These are phyloP conservation scores for barley (Hordeum vulgare) DNA, from an alignment of 176 grass and related monocot species.

Conservation along the genomic window DNA sequence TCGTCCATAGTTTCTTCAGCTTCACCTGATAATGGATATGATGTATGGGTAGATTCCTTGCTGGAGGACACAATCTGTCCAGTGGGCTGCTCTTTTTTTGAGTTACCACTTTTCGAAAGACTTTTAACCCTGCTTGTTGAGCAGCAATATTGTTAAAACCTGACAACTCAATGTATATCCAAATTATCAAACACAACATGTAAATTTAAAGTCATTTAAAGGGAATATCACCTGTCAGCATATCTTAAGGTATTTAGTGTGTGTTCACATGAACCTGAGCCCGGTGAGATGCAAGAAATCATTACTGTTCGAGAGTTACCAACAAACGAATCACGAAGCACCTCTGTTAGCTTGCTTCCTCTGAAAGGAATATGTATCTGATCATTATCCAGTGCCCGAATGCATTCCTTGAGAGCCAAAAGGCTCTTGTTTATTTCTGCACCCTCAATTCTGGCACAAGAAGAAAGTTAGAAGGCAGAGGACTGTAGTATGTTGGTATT, in stretches of 20 bases:
- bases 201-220: not conserved
- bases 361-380: slow-evolving; percentile 98
- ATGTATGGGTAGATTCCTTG: slow-evolving; percentile 2
- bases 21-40: slow-evolving; percentile 45
- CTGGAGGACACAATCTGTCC: slow-evolving; percentile 8
- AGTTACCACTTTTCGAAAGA: slow-evolving; percentile 80
- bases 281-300: slow-evolving; percentile 98
- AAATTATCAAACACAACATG: not conserved
- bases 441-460: slow-evolving; percentile 72
- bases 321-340: slow-evolving; percentile 96
- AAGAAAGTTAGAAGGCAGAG: not conserved
- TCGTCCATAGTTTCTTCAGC: slow-evolving; percentile 37
- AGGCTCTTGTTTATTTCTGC: slow-evolving; percentile 99
- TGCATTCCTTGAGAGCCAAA: slow-evolving; percentile 94
- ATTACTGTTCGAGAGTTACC: slow-evolving; percentile 95
- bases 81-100: slow-evolving; percentile 65
- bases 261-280: slow-evolving; percentile 96
- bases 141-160: not conserved
- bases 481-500: not conserved
- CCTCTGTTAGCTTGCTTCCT: slow-evolving; percentile 99
- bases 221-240: slow-evolving; percentile 66
- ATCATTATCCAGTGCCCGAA: slow-evolving; percentile 96
- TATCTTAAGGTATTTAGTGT: slow-evolving; percentile 99
- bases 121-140: slow-evolving; percentile 83
- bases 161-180: not conserved